phyloP scores from a whole-genome alignment of 2,329 filamentous ascomycete genomes.

The Orbilia javanica region DNA sequence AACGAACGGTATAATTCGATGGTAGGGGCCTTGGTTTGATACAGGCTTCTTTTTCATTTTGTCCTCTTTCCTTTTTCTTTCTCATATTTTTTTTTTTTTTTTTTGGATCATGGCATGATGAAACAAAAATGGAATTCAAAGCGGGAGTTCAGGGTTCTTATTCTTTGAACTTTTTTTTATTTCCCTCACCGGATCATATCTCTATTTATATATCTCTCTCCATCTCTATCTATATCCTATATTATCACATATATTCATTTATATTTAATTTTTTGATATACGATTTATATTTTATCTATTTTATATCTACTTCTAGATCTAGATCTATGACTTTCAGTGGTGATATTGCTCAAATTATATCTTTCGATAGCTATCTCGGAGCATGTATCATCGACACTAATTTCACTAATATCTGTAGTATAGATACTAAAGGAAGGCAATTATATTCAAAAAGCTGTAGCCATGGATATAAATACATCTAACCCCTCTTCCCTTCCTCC shows the following conservation, averaged over 20 bases:
- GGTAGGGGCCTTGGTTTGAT: slow-evolving; percentile 1
- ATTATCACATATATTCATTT: not conserved
- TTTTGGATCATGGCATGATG: slow-evolving; percentile 4
- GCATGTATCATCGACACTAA: too few relatives aligned
- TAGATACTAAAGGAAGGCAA: too few relatives aligned
- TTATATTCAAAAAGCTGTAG: too few relatives aligned
- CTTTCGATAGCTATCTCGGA: too few relatives aligned
- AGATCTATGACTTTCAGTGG: too few relatives aligned
- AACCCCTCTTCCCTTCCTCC: too few relatives aligned
- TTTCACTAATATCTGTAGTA: too few relatives aligned
- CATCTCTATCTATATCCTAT: not conserved
- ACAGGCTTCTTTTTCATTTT: not conserved
- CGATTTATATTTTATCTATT: too few relatives aligned
- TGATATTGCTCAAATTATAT: too few relatives aligned
- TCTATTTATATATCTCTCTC: not conserved
- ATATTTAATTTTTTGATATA: too few relatives aligned
- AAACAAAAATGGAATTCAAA: not conserved
- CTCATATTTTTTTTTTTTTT: not conserved
- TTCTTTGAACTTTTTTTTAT: slow-evolving; percentile 12
- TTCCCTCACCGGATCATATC: not conserved
- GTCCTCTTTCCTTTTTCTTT: not conserved
- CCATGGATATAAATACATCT: too few relatives aligned
- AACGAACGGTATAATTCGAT: slow-evolving; percentile 2
- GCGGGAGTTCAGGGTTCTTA: not conserved
- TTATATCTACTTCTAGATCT: too few relatives aligned